A percentile compares a stretch with the other conserved stretches of the same genome.
Conservation (phyloP, 208 protist genomes). For the Acanthamoeba divionensis region DNA sequence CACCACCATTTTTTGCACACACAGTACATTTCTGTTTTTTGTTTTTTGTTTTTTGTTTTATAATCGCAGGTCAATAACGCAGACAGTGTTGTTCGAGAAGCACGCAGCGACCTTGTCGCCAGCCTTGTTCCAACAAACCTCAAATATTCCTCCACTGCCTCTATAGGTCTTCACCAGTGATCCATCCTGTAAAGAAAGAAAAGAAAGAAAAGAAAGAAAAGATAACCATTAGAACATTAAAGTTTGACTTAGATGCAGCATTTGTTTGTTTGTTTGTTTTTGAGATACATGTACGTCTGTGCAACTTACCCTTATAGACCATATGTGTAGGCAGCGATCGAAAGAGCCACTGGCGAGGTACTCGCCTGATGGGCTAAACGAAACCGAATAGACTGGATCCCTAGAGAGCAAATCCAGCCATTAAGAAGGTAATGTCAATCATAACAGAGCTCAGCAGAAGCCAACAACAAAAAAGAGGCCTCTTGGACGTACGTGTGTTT, state of each 20-base stretch:
- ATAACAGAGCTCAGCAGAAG: background rate
- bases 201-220: conserved; percentile 59
- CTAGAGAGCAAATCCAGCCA: background rate
- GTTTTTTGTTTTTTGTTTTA: background rate
- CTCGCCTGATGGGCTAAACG: conserved; percentile 81
- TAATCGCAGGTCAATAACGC: conserved; percentile 69
- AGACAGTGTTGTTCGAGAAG: conserved; percentile 72
- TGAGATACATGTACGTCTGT: conserved; percentile 38
- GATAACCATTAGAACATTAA: conserved; percentile 19
- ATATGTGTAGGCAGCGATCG: conserved; percentile 81
- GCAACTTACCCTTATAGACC: conserved; percentile 72
- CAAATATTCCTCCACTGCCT: conserved; percentile 83
- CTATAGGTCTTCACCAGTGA: conserved; percentile 77
- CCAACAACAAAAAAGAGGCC: background rate
- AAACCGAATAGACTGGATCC: conserved; percentile 82
- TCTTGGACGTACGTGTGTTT: conserved; percentile 67
- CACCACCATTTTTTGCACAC: too few relatives aligned
- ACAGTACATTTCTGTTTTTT: too few relatives aligned
- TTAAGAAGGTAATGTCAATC: background rate
- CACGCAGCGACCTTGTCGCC: conserved; percentile 77
- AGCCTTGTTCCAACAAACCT: conserved; percentile 79
- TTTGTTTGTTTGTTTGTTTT: conserved; percentile 45
- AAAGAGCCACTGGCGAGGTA: conserved; percentile 83
- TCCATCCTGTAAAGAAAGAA: conserved; percentile 64
- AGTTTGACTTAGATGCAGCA: too few relatives aligned